These are phyloP conservation scores for Solanum lycopersicoides DNA, from an alignment of 257 asterid genomes.

Conservation along the genomic window DNA sequence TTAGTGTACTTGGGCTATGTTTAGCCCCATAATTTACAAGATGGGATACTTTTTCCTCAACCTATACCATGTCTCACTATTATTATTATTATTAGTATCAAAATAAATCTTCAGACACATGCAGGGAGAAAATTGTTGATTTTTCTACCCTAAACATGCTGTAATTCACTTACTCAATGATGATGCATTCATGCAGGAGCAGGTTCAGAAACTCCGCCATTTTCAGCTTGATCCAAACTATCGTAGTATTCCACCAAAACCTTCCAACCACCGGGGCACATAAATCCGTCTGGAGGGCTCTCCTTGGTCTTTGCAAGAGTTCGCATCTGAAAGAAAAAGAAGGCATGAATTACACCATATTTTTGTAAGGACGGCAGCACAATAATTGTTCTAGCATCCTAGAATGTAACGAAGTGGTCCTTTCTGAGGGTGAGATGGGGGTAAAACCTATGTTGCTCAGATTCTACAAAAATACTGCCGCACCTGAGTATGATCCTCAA, in stretches of 20 bases:
- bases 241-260: constrained; percentile 87
- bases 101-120: background rate
- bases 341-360: background rate
- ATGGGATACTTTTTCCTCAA: background rate
- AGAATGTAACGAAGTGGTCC: background rate
- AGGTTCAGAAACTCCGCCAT: constrained; percentile 41
- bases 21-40: background rate
- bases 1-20: background rate
- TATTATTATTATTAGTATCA: background rate
- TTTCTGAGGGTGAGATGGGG: background rate
- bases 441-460: background rate
- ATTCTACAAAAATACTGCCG: background rate
- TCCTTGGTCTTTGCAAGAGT: constrained; percentile 73
- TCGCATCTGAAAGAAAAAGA: constrained; percentile 50
- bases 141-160: background rate
- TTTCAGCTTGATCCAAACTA: constrained; percentile 47
- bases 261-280: constrained; percentile 97
- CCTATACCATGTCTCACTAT: background rate
- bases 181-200: constrained; percentile 34
- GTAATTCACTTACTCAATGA: background rate
- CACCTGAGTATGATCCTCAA: background rate
- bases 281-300: constrained; percentile 86
- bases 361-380: background rate
- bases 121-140: background rate
- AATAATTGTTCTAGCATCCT: background rate